phyloP scores from a whole-genome alignment of 257 asterid genomes.

The Primulina huaijiensis region DNA sequence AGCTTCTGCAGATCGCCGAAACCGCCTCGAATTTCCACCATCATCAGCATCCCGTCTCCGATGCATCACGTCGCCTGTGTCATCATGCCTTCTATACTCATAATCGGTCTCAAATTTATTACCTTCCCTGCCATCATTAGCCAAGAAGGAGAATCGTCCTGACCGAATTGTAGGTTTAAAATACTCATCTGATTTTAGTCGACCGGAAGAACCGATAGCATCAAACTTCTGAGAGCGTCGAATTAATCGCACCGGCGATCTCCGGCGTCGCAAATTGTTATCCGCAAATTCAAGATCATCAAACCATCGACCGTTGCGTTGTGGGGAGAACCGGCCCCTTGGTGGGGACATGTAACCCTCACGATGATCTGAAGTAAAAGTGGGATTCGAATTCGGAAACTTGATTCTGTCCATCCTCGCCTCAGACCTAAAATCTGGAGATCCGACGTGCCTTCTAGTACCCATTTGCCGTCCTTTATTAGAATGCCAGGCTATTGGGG shows the following conservation, averaged over 20 bases:
- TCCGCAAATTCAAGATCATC: constrained; percentile 44
- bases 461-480: constrained; percentile 45
- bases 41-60: constrained; percentile 26
- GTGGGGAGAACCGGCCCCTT: constrained; percentile 53
- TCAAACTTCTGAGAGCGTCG: constrained; percentile 47
- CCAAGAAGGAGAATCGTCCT: constrained; percentile 38
- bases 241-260: constrained; percentile 50
- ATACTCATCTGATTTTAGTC: constrained; percentile 44
- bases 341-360: constrained; percentile 51
- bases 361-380: constrained; percentile 46
- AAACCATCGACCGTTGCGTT: constrained; percentile 40
- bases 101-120: constrained; percentile 33
- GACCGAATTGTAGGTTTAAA: constrained; percentile 36
- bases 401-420: constrained; percentile 49
- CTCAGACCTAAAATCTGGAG: constrained; percentile 68
- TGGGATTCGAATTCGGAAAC: constrained; percentile 44
- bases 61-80: constrained; percentile 35
- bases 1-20: neutral
- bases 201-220: constrained; percentile 36
- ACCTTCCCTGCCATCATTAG: constrained; percentile 27
- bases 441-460: constrained; percentile 48
- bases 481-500: constrained; percentile 66
- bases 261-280: constrained; percentile 40
- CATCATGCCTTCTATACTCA: constrained; percentile 45
- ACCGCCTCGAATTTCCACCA: constrained; percentile 7